Percentiles rank a stretch among this genome's conserved stretches.
phyloP scores from a whole-genome alignment of 345 rosid genomes.

The Lepidium sativum region DNA sequence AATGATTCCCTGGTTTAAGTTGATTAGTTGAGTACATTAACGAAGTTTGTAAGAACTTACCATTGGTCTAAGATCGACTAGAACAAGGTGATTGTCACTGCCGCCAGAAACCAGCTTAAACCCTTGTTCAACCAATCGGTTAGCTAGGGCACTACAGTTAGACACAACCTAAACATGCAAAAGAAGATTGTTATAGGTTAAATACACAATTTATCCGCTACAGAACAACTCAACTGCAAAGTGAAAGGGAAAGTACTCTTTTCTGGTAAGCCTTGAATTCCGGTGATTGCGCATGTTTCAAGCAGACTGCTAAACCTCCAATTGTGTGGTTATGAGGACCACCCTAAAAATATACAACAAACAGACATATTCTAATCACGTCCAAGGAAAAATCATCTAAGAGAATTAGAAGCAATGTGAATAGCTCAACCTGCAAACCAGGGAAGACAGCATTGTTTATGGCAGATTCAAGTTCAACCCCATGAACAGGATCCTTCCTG shows the following conservation, averaged over 20 bases:
- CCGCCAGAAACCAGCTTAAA: slow-evolving; percentile 88
- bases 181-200: neutral
- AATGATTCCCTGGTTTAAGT: neutral
- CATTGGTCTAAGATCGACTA: slow-evolving; percentile 78
- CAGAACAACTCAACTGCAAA: neutral
- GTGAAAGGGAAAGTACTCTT: slow-evolving; percentile 34
- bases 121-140: slow-evolving; percentile 61
- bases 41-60: slow-evolving; percentile 35
- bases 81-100: slow-evolving; percentile 85
- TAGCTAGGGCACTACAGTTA: slow-evolving; percentile 71
- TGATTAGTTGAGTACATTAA: neutral
- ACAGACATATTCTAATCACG: neutral
- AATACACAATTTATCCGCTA: neutral
- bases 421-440: slow-evolving; percentile 63
- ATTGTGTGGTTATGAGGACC: slow-evolving; percentile 98
- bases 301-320: slow-evolving; percentile 83
- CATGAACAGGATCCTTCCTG: slow-evolving; percentile 63
- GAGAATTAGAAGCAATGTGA: neutral
- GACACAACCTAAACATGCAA: slow-evolving; percentile 55
- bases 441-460: slow-evolving; percentile 95
- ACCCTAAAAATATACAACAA: slow-evolving; percentile 44
- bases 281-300: slow-evolving; percentile 71
- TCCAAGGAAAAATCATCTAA: neutral
- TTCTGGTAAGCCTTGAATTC: slow-evolving; percentile 72
- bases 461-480: slow-evolving; percentile 76